A percentile compares a stretch with the other conserved stretches of the same genome.
Evolutionary conservation across 331 rosid genomes (phyloP).

Genomic region (Rhamnella rubrinervis): DNA sequence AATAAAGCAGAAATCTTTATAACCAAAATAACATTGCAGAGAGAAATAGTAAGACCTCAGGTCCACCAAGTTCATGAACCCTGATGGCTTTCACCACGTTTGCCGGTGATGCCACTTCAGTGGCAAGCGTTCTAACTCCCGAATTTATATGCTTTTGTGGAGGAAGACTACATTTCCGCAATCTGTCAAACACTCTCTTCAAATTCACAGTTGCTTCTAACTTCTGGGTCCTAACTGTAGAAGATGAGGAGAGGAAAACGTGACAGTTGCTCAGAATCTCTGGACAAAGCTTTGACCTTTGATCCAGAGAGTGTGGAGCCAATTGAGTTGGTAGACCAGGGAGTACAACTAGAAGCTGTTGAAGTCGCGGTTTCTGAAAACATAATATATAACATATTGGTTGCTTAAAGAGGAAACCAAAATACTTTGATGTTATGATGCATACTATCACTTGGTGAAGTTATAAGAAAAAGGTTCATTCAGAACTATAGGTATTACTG

Average conservation of each 20-base stretch:
- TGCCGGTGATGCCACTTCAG: slow-evolving; percentile 32
- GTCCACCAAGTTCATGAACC: slow-evolving; percentile 76
- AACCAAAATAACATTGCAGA: slow-evolving; percentile 1
- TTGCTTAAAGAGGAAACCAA: background rate
- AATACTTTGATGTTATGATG: background rate
- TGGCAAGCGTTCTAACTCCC: slow-evolving; percentile 26
- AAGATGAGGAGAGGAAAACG: background rate
- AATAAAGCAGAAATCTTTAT: background rate
- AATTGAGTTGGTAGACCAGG: too few species aligned
- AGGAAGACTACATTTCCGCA: background rate
- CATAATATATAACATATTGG: too few species aligned
- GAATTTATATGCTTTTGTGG: background rate
- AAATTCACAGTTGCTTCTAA: background rate
- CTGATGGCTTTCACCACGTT: slow-evolving; percentile 77
- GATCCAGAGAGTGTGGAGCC: background rate
- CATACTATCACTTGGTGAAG: background rate
- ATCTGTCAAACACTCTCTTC: slow-evolving; percentile 1
- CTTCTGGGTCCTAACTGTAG: background rate
- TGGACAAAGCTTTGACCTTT: background rate
- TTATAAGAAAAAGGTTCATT: background rate
- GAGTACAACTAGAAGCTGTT: too few species aligned
- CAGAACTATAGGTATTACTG: too few species aligned
- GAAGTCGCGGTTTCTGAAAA: too few species aligned
- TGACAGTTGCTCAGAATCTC: background rate
- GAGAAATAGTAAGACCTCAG: slow-evolving; percentile 48